Percentiles rank a stretch among this genome's conserved stretches.
Conservation (phyloP, 2,329 filamentous ascomycete genomes). For the Rachicladosporium sp. region DNA sequence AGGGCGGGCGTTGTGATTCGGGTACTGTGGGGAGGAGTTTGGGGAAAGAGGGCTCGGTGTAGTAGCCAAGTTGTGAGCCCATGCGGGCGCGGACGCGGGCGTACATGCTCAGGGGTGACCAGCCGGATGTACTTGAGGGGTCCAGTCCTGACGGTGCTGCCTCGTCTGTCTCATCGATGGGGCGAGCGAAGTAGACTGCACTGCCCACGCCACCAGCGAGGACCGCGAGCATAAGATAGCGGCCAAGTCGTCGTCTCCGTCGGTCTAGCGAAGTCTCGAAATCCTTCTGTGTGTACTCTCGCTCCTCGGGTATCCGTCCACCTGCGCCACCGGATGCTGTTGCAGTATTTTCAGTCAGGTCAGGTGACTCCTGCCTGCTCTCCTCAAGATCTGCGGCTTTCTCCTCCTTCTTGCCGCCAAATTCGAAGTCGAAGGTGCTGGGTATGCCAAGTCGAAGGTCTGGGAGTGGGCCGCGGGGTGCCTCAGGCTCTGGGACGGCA, state of each 20-base stretch:
- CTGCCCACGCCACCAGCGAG: slow-evolving; percentile 45
- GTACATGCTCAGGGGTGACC: slow-evolving; percentile 65
- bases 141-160: slow-evolving; percentile 43
- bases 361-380: slow-evolving; percentile 9
- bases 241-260: slow-evolving; percentile 62
- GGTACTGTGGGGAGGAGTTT: slow-evolving; percentile 79
- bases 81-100: slow-evolving; percentile 65
- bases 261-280: slow-evolving; percentile 88
- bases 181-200: slow-evolving; percentile 66
- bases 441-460: slow-evolving; percentile 92
- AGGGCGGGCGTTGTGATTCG: slow-evolving; percentile 68
- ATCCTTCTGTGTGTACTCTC: slow-evolving; percentile 61
- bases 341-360: slow-evolving; percentile 21
- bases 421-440: slow-evolving; percentile 74
- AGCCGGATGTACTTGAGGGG: slow-evolving; percentile 64
- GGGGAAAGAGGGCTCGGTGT: slow-evolving; percentile 88
- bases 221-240: slow-evolving; percentile 56
- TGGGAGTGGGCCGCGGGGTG: slow-evolving; percentile 54
- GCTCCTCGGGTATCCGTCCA: slow-evolving; percentile 31
- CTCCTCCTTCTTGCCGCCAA: slow-evolving; percentile 30
- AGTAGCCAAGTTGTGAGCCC: slow-evolving; percentile 70
- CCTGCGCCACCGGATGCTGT: slow-evolving; percentile 31
- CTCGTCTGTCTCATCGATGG: slow-evolving; percentile 72
- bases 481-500: neutral
- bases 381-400: slow-evolving; percentile 10